Evolutionary conservation across 768 basidiomycete species (phyloP), one percentile per base, ranked within the genome.

Genomic region (Lanmaoa rubissima): DNA sequence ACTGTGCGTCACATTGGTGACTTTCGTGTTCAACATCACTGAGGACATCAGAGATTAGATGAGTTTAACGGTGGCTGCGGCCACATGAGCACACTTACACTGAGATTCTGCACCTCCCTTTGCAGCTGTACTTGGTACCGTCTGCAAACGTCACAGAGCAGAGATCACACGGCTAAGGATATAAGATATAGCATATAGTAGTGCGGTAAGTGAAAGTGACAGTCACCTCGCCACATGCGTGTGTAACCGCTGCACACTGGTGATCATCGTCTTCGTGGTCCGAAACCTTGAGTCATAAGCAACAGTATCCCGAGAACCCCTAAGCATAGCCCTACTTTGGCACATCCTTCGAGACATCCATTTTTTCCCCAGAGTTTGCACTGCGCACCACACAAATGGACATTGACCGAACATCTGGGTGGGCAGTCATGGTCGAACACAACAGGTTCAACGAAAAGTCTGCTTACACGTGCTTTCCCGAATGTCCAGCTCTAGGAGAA

Each of bases 161-260:
- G n/a, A 81, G 61, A 55, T 67, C 70, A 51, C 83, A 82, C 1
- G 76, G 76, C 82, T 83, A 49, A 13, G 24, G 34, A 52, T 35
- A 8, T 13, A 38, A 57, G 21, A 47, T 40, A 40, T 51, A 48
- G 26, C 1, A 32, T 6, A 45, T 7, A 5, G 3, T 13, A 19
- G 2, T 1, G 17, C 2, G 5, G 1, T 21, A 52, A 35, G 32
- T 8, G n/a, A 14, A 28, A 35, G 5, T 4, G 3, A 42, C n/a
- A 49, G 57, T 51, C 61, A 79, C 85, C 77, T 79, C 69, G 51
- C 82, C 83, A 52, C 85, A 86, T 28, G 76, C 76, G 59, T 87
- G 85, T 1, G 75, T 63, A 42, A 64, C 53, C 1, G 82, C 81
- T 1, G 82, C 75, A 57, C 85, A 86, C 47, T 77, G 58, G 59